Base-by-base conservation (phyloP, 352 stramenopile genomes). In the Globisporangium paroecandrum region DNA sequence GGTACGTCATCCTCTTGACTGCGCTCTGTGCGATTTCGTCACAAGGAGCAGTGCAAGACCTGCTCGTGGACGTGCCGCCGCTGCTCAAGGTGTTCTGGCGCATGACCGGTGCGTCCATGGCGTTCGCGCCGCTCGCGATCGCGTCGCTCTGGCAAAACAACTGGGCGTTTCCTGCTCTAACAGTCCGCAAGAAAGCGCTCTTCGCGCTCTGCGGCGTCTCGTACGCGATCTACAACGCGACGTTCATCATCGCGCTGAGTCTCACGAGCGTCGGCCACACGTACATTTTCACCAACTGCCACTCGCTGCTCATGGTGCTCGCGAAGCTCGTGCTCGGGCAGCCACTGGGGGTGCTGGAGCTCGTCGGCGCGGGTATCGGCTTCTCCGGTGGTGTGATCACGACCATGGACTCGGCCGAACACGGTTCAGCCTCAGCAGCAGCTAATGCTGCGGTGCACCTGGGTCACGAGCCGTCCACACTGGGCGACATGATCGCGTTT, bases 51-150 rank as follows among this genome's bases (percentile, higher is more conserved):
- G 78, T 72, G 43, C 70, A 87, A 1, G 66, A 83, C 24, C 61
- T 83, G 54, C 74, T 87, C 6, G 66, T 72, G 1, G 69, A 70
- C 25, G 78, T 84, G 10, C 74, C 78, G 25, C 78, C 77, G 4
- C 60, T 89, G 27, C 68, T 89, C 24, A 81, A 82, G 60, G 71
- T 89, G 18, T 85, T 89, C 43, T 89, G 81, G 81, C 78, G 81
- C 38, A 65, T 83, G 56, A 74, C 73, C 22, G 81, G 81, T 10
- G 77, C 79, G 1, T 74, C 78, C 2, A 18, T 82, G 4, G 62
- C 75, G 22, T 81, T 87, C 43, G 57, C 74, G 4, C 70, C 72
- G 6, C 64, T 83, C 24, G 74, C 78, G 0, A 18, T 59, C 9
- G 20, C 70, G 13, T 81, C 71, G 0, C 58, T 81, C n/a, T 69